A percentile compares a stretch with the other conserved stretches of the same genome.
Evolutionary conservation across 73 alveolate species (phyloP).

Genomic region (Tetrahymena elliotti): DNA sequence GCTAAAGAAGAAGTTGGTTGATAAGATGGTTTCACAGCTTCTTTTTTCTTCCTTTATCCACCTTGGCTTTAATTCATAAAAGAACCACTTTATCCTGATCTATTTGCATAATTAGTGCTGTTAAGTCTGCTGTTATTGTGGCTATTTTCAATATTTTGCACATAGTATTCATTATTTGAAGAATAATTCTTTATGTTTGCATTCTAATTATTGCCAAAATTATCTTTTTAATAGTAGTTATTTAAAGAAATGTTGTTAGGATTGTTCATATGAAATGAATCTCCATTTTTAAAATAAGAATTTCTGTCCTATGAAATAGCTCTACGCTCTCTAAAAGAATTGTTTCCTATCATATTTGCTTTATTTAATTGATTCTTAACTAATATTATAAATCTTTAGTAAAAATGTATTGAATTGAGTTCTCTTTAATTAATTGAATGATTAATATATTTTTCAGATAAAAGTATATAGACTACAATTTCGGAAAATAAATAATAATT

Average conservation of each 20-base stretch:
- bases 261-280: not conserved
- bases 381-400: not conserved
- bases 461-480: not conserved
- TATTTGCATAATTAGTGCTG: not conserved
- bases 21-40: not conserved
- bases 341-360: not conserved
- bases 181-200: not conserved
- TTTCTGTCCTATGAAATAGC: not conserved
- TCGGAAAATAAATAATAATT: not conserved
- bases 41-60: not conserved
- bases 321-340: not conserved
- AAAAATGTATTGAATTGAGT: not conserved
- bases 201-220: not conserved
- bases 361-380: not conserved
- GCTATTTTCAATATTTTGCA: not conserved
- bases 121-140: not conserved
- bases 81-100: not conserved
- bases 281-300: not conserved
- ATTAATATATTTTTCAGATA: not conserved
- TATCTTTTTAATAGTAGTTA: not conserved
- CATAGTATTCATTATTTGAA: not conserved
- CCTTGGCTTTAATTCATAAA: not conserved
- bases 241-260: not conserved
- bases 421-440: not conserved
- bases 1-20: slow-evolving; percentile 30